phyloP scores from a whole-genome alignment of 2,329 filamentous ascomycete genomes.

The Diaporthe destruens region DNA sequence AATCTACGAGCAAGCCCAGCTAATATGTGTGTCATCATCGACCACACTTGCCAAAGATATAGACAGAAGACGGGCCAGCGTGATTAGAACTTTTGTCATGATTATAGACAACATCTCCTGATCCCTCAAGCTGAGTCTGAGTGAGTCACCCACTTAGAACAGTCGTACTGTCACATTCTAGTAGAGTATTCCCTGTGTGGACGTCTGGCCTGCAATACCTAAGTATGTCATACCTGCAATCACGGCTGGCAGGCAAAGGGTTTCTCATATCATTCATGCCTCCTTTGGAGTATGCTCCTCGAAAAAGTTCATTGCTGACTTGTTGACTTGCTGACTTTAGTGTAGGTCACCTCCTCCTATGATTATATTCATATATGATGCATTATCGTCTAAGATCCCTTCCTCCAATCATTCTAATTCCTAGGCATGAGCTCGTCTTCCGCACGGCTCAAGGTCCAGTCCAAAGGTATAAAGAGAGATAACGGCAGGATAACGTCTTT shows the following conservation, averaged over 20 bases:
- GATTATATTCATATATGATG: too few species aligned
- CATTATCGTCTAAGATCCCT: neutral
- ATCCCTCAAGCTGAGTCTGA: neutral
- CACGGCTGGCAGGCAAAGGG: too few species aligned
- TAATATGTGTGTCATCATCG: constrained; percentile 13
- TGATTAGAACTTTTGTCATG: neutral
- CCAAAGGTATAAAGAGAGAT: neutral
- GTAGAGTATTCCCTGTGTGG: neutral
- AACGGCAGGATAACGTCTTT: neutral
- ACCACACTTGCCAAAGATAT: constrained; percentile 1
- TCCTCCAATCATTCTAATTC: neutral
- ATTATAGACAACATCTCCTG: neutral
- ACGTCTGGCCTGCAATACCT: too few species aligned
- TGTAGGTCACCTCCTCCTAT: neutral
- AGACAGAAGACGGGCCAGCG: neutral
- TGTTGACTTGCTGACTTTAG: neutral
- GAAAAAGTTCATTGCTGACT: neutral
- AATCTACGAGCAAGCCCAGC: neutral
- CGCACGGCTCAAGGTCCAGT: neutral
- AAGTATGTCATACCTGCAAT: too few species aligned
- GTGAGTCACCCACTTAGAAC: neutral
- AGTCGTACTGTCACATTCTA: too few species aligned
- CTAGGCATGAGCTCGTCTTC: neutral
- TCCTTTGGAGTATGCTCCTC: neutral
- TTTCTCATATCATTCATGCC: neutral